phyloP scores from a whole-genome alignment of 371 early-diverging fungal species.

The Mucor indicus region DNA sequence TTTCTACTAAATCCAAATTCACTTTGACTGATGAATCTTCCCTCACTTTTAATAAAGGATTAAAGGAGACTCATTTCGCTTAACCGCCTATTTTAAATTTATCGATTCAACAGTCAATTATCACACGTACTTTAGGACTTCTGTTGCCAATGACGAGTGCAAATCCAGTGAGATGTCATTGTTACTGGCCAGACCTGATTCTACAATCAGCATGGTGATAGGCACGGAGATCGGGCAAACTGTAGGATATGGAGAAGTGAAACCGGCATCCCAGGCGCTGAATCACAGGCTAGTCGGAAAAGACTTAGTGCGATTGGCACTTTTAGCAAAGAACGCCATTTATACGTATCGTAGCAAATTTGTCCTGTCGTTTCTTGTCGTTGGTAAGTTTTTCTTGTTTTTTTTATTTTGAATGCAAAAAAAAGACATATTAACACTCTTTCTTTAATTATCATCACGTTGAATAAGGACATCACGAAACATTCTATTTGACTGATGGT shows the following conservation, averaged over 20 bases:
- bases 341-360: constrained; percentile 17
- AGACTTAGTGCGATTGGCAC: constrained; percentile 12
- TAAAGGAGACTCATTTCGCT: no score
- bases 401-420: constrained; percentile 16
- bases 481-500: constrained; percentile 14
- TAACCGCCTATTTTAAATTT: no score
- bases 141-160: constrained; percentile 13
- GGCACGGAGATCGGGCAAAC: constrained; percentile 10
- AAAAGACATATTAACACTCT: constrained; percentile 16
- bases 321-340: constrained; percentile 14
- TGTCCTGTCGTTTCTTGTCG: constrained; percentile 13
- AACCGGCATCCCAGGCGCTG: constrained; percentile 12
- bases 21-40: no score
- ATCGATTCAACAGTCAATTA: no score
- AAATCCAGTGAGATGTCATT: constrained; percentile 17
- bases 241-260: constrained; percentile 13
- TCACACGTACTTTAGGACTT: constrained; percentile 14
- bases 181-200: constrained; percentile 12
- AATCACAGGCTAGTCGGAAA: constrained; percentile 12
- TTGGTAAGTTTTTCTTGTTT: constrained; percentile 14
- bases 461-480: constrained; percentile 14
- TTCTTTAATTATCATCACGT: constrained; percentile 13
- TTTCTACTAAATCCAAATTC: no score
- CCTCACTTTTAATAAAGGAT: no score
- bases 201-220: constrained; percentile 10